phyloP scores from a whole-genome alignment of 2,329 filamentous ascomycete species.

The Clonostachys rosea region DNA sequence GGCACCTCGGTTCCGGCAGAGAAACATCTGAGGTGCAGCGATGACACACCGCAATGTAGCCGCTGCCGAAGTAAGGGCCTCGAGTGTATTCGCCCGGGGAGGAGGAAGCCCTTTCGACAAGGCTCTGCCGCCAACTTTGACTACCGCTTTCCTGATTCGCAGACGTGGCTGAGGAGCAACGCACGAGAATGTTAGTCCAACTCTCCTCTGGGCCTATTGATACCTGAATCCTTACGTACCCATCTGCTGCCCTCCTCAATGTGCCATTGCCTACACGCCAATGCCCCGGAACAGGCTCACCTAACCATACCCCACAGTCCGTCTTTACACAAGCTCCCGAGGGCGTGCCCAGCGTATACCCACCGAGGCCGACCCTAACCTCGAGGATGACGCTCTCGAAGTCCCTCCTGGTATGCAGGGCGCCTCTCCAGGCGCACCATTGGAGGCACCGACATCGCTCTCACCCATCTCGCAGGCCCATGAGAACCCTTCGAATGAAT shows the following conservation, averaged over 20 bases:
- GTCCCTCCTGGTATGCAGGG: background rate
- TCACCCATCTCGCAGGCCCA: too few species aligned
- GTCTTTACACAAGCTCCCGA: background rate
- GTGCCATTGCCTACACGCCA: background rate
- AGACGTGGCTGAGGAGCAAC: conserved; percentile 28
- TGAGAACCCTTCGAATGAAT: too few species aligned
- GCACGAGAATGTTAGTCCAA: conserved; percentile 6
- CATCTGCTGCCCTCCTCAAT: too few species aligned
- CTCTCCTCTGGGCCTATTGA: too few species aligned
- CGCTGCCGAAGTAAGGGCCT: conserved; percentile 25
- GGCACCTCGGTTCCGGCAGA: conserved; percentile 3
- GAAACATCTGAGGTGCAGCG: conserved; percentile 19
- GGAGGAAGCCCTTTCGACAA: conserved; percentile 28
- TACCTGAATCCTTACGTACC: too few species aligned
- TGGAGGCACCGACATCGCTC: background rate
- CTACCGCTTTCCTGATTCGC: conserved; percentile 10
- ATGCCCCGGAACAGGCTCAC: background rate
- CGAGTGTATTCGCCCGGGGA: conserved; percentile 23
- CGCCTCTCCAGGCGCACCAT: background rate
- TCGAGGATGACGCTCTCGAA: background rate
- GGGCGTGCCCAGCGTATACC: background rate
- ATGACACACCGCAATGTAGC: conserved; percentile 27
- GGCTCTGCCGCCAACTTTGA: conserved; percentile 22
- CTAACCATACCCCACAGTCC: background rate
- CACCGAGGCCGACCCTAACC: background rate